Base-by-base conservation (phyloP, 176 grass and related monocot species). In the Zoysia japonica region DNA sequence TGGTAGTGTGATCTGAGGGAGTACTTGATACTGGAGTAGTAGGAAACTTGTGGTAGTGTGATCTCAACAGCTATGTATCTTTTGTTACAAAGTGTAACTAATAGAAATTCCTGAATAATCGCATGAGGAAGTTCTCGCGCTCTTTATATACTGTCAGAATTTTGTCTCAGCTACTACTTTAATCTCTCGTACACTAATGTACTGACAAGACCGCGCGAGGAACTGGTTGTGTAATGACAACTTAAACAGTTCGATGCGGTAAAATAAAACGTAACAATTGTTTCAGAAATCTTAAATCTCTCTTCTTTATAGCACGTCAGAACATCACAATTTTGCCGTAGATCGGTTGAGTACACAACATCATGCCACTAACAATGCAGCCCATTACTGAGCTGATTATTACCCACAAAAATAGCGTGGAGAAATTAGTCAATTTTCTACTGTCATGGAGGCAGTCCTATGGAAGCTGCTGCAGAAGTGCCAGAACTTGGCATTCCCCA, bases 381-480 rank as follows among this genome's bases (percentile, higher is more conserved):
- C 76, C 74, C 52, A 44, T 49, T 52, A 69, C 45, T n/a, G 35
- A 44, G 38, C n/a, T 69, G 69, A 45, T 76, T 71, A 71, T 81
- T 65, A 59, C 11, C 71, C 42, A 44, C 43, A 2, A 84, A 78
- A 68, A 79, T 62, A 47, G 69, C 8, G 28, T 56, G 16, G 1
- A 2, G 19, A 60, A 72, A 59, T 65, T 54, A 75, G 53, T 6
- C 60, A 17, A 41, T 28, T 48, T 63, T 65, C 20, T 17, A 57
- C 49, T 77, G 71, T 35, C 55, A 70, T 15, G 37, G 70, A 48
- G 69, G 52, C 42, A n/a, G 53, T 47, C 40, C 41, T 71, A 75
- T 63, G 40, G 8, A 44, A 65, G 61, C 41, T 47, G 39, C 47
- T 59, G 54, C 76, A 64, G 55, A 40, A 83, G 10, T 38, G 47